Evolutionary conservation across 345 rosid species (phyloP), one percentile per base, ranked within the genome.

Genomic region (Angophora floribunda): DNA sequence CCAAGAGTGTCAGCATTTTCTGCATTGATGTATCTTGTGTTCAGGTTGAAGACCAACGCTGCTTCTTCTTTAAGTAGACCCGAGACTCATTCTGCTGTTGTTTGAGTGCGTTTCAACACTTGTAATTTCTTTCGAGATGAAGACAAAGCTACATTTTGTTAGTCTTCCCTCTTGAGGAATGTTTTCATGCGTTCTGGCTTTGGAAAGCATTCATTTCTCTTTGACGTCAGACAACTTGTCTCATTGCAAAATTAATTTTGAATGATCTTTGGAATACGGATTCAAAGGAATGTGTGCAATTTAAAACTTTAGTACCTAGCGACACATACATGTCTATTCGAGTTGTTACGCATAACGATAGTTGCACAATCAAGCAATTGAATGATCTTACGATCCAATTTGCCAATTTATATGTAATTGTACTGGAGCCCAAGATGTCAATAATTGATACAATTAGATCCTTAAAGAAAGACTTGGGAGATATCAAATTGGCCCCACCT

Each of bases 281-380:
- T 57, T 57, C 63, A 1, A 57, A 57, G 28, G 63, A 11, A 22
- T 57, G 1, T 57, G 6, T 57, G 28, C 9, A 22, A 57, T 8
- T 24, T 0, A 6, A 7, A 1, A 53, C 19, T 36, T 4, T 21
- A 57, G 65, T n/a, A 57, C n/a, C 65, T 57, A 4, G 65, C 4
- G 65, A 59, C 3, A 26, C 3, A 1, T n/a, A 11, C n/a, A 26
- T 14, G 0, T 26, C 14, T 59, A 59, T 59, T 1, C 7, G 7
- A 59, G 1, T 1, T 5, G 2, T 55, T 55, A 55, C 2, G 1
- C 22, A 26, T 55, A 59, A 59, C 1, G 6, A 22, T 22, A 4
- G 0, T 59, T 26, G 30, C 30, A 11, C 5, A 5, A 63, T 63
- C 17, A n/a, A 63, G 70, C 17, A 8, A 63, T 2, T 4, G 32